Evolutionary conservation across 495 filamentous ascomycete species (phyloP), one percentile per base, ranked within the genome.

Genomic region (Aspergillus cavernicola): DNA sequence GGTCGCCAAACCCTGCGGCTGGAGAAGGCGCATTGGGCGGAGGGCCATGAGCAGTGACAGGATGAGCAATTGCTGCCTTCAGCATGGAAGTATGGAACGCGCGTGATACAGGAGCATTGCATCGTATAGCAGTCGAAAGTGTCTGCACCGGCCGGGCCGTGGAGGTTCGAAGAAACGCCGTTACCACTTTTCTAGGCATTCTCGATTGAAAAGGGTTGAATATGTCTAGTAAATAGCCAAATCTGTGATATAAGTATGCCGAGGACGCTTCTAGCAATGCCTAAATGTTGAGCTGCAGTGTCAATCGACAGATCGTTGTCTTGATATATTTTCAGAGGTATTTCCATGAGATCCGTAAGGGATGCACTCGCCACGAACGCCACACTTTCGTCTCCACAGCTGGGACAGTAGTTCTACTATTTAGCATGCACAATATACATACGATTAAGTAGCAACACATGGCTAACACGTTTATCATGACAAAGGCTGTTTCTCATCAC

Each of bases 21-120:
- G 89, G 81, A 12, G 76, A 66, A 1, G 92, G 91, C 8, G 87
- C 80, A 56, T 82, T 77, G 1, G 92, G 92, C 3, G 92, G 92
- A 37, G 92, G 92, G 4, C 89, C 92, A 47, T 89, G 84, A 19
- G 88, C 84, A 33, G 88, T 89, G 47, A 89, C 79, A 26, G 90
- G 84, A 16, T 86, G 75, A 16, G 83, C 77, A 42, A 74, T 78
- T 12, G 86, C 86, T 22, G 68, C 65, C 44, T 64, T 64, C n/a
- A 71, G 55, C 10, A 76, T 33, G 6, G 76, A 76, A 4, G 76
- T 80, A 63, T 85, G 79, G n/a, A 88, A 72, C 56, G 59, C 74
- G 26, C 67, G 69, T 26, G 53, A 55, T 29, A 59, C 35, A 32
- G 57, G 50, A 29, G 48, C 45, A 57, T 58, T 61, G 47, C 16